Evolutionary conservation across 2,329 filamentous ascomycete genomes (phyloP).

Genomic region (Malbranchea cinnamomea): DNA sequence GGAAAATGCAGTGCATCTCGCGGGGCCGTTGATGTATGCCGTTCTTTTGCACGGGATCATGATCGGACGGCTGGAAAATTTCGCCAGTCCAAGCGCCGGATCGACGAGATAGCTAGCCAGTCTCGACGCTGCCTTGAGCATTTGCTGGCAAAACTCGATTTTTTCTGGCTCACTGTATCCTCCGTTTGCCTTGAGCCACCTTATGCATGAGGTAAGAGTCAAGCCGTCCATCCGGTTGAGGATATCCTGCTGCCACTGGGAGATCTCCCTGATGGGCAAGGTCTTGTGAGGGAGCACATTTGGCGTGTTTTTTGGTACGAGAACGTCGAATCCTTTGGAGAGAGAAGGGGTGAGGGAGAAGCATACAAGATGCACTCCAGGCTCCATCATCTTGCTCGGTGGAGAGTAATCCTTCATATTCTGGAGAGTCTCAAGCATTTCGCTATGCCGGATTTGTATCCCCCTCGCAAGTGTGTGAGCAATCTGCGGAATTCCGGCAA

Average conservation of each 20-base stretch:
- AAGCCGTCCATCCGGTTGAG: constrained; percentile 28
- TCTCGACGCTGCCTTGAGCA: constrained; percentile 26
- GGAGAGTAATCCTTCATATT: constrained; percentile 45
- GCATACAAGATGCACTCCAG: constrained; percentile 28
- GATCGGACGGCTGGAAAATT: constrained; percentile 24
- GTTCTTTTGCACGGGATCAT: constrained; percentile 19
- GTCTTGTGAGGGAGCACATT: constrained; percentile 47
- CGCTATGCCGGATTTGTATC: constrained; percentile 54
- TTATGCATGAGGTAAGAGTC: constrained; percentile 21
- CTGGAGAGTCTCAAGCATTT: constrained; percentile 46
- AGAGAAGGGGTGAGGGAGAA: constrained; percentile 34
- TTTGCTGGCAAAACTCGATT: constrained; percentile 29
- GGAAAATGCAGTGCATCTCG: constrained; percentile 34
- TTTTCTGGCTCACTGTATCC: constrained; percentile 14
- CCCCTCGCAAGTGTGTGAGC: constrained; percentile 51
- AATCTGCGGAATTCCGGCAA: constrained; percentile 55
- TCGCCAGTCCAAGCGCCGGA: constrained; percentile 28
- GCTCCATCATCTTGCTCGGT: constrained; percentile 12
- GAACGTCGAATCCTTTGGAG: constrained; percentile 46
- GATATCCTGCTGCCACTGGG: constrained; percentile 42
- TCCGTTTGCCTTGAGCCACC: constrained; percentile 19
- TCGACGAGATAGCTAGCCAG: constrained; percentile 26
- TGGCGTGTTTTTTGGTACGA: constrained; percentile 41
- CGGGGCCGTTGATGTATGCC: constrained; percentile 13
- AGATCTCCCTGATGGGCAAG: constrained; percentile 38